phyloP scores from a whole-genome alignment of 2,329 filamentous ascomycete species.

The Blastomyces percursus region DNA sequence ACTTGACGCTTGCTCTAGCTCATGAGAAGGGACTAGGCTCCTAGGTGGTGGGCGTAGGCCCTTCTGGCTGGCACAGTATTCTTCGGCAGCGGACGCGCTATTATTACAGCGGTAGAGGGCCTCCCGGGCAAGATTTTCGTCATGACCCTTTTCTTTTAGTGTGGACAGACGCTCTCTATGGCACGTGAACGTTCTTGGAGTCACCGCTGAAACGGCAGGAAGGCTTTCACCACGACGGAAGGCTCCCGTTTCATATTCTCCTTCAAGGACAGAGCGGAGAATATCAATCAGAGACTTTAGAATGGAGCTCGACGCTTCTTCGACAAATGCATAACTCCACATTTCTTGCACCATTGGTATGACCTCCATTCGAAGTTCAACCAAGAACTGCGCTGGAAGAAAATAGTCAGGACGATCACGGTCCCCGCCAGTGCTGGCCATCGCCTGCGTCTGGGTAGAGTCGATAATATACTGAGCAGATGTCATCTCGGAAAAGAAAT shows the following conservation, averaged over 20 bases:
- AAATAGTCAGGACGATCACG: conserved; percentile 51
- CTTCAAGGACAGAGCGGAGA: conserved; percentile 63
- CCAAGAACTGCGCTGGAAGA: conserved; percentile 61
- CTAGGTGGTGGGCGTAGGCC: conserved; percentile 49
- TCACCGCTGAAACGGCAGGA: conserved; percentile 35
- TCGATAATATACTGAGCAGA: conserved; percentile 73
- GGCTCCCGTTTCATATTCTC: conserved; percentile 61
- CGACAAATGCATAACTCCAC: conserved; percentile 76
- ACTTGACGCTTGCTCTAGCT: conserved; percentile 31
- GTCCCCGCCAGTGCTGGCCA: conserved; percentile 45
- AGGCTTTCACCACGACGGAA: conserved; percentile 52
- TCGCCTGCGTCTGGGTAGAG: conserved; percentile 50
- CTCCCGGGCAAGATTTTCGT: conserved; percentile 58
- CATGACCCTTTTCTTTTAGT: conserved; percentile 40
- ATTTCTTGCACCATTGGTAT: conserved; percentile 64
- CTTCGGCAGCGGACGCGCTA: conserved; percentile 46
- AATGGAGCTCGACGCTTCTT: conserved; percentile 65
- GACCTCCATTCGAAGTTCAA: conserved; percentile 73
- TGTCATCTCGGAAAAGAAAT: conserved; percentile 65
- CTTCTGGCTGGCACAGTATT: conserved; percentile 62
- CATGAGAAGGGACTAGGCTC: conserved; percentile 55
- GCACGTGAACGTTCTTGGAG: conserved; percentile 43
- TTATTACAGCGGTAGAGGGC: conserved; percentile 76
- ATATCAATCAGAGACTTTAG: conserved; percentile 75
- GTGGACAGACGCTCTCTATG: conserved; percentile 38